Conservation (phyloP, 2,329 filamentous ascomycete species). For the Colletotrichum sp. region DNA sequence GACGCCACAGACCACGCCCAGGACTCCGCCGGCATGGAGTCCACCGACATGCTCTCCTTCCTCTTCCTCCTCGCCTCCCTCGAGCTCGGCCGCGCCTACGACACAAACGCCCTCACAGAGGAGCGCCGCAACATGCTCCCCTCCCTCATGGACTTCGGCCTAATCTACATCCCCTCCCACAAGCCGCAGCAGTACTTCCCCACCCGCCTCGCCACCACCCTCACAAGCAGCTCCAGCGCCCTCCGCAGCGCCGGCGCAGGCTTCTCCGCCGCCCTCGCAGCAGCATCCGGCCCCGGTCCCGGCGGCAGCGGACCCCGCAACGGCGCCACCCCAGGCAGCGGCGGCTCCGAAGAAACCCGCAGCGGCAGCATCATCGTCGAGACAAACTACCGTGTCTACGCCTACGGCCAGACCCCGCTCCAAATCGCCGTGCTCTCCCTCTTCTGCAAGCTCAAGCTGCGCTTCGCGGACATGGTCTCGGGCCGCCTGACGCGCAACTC, state of each 20-base stretch:
- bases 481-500: constrained; percentile 90
- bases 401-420: constrained; percentile 91
- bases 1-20: constrained; percentile 74
- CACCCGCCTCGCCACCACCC: constrained; percentile 89
- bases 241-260: constrained; percentile 74
- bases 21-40: constrained; percentile 72
- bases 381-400: constrained; percentile 97
- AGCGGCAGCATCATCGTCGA: constrained; percentile 90
- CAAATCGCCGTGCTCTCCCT: constrained; percentile 94
- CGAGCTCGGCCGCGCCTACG: constrained; percentile 90
- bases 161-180: constrained; percentile 75
- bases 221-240: constrained; percentile 75
- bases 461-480: constrained; percentile 93
- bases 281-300: constrained; percentile 34
- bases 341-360: constrained; percentile 50
- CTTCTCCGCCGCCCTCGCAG: constrained; percentile 69
- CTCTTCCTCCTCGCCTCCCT: constrained; percentile 94
- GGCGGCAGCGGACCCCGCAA: constrained; percentile 28
- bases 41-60: constrained; percentile 93
- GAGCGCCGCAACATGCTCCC: constrained; percentile 89
- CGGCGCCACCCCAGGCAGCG: constrained; percentile 37
- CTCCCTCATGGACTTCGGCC: constrained; percentile 88
- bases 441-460: constrained; percentile 85
- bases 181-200: constrained; percentile 77
- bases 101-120: constrained; percentile 80